A percentile compares a stretch with the other conserved stretches of the same genome.
These are phyloP conservation scores for Fusarium sp. DNA, from an alignment of 2,329 filamentous ascomycete species.

Conservation along the genomic window DNA sequence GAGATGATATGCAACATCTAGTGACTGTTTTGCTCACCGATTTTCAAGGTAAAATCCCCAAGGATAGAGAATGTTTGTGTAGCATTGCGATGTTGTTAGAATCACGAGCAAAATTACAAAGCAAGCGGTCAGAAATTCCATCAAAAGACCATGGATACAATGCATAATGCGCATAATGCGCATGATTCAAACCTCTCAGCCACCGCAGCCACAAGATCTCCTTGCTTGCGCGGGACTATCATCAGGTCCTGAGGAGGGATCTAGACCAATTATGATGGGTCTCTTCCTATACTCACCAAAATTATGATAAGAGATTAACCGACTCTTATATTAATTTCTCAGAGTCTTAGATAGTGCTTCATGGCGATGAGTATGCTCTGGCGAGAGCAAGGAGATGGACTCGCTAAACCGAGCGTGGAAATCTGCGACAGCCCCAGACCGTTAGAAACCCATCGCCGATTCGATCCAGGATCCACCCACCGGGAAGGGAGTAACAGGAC, in stretches of 20 bases:
- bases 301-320: too few relatives aligned
- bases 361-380: too few relatives aligned
- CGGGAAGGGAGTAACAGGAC: neutral
- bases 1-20: neutral
- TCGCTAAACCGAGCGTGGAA: neutral
- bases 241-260: too few relatives aligned
- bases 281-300: too few relatives aligned
- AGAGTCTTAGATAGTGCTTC: too few relatives aligned
- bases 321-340: too few relatives aligned
- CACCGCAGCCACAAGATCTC: slow-evolving; percentile 2
- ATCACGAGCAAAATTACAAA: neutral
- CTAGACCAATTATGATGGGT: too few relatives aligned
- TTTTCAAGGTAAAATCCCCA: neutral
- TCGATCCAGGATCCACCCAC: slow-evolving; percentile 21
- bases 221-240: too few relatives aligned
- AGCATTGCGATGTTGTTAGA: neutral
- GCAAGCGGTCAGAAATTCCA: neutral
- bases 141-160: neutral
- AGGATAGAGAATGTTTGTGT: neutral
- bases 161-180: neutral
- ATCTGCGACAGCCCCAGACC: slow-evolving; percentile 28
- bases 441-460: slow-evolving; percentile 26
- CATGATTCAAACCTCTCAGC: neutral
- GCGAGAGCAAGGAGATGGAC: neutral
- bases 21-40: neutral